Base-by-base conservation (phyloP, 179 eudicot species). In the Actinidia arguta region DNA sequence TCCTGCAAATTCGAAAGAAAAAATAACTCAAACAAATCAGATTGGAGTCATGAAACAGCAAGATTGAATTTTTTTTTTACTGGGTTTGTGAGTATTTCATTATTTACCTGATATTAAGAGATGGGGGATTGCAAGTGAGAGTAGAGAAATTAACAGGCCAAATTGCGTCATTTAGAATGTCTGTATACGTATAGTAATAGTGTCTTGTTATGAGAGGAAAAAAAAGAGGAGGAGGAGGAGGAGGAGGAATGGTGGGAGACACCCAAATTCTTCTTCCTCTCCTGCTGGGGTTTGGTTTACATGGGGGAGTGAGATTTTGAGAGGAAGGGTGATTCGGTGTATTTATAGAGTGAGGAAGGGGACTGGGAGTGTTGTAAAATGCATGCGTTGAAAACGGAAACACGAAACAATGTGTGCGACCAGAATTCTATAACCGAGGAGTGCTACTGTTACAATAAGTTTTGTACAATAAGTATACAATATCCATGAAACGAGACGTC, bases 101-200 rank as follows among this genome's bases (percentile, higher is more conserved):
- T 27, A 11, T n/a, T 27, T 76, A 82, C 84, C 84, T 82, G 84
- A 76, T 52, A 82, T 76, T 20, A 82, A 76, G 68, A 82, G 27
- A 39, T 56, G 42, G 54, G 73, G 76, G 59, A 82, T 69, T 9
- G 55, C 8, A 1, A 71, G 69, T 46, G 81, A 52, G 47, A 67
- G 31, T 5, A 55, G 14, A 20, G 27, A 44, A 22, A 76, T 24
- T 42, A 44, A 20, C 25, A 55, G 18, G 8, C 39, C 4, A 76
- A 58, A 76, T 55, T 76, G 56, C 67, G 69, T 27, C 84, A 82
- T 82, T 76, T 20, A 8, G 20, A 3, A 6, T 24, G 16, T 51
- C 18, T 12, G 42, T 22, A 11, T 48, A 6, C 14, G 36, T 20
- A 44, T 68, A 12, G 16, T 3, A 2, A 17, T 42, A 18, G 14